A percentile compares a stretch with the other conserved stretches of the same genome.
phyloP scores from a whole-genome alignment of 306 rosid species.

The Rosa multiflora region DNA sequence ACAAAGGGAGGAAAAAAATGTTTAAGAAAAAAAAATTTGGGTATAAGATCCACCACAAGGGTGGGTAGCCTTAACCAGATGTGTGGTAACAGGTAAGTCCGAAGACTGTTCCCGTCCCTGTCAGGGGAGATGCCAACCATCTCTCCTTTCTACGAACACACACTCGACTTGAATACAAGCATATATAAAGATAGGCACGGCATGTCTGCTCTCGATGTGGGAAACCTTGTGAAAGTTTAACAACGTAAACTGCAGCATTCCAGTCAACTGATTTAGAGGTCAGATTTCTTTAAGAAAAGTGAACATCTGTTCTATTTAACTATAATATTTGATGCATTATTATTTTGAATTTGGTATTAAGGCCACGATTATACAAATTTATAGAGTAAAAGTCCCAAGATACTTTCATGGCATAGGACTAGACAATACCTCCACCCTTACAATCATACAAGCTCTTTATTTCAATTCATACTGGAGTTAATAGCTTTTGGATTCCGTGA shows the following conservation, averaged over 20 bases:
- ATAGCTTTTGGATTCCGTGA: too few species aligned
- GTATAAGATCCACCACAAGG: conserved; percentile 32
- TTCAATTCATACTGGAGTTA: too few species aligned
- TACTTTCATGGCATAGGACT: too few species aligned
- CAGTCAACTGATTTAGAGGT: not conserved
- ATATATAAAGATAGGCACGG: not conserved
- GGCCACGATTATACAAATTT: too few species aligned
- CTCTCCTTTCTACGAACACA: conserved; percentile 47
- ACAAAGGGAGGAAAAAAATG: too few species aligned
- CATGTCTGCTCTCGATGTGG: conserved; percentile 18
- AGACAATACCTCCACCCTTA: too few species aligned
- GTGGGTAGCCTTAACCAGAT: conserved; percentile 30
- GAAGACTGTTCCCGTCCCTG: conserved; percentile 34
- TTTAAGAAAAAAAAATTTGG: conserved; percentile 20
- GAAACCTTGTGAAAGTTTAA: not conserved
- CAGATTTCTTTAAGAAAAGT: not conserved
- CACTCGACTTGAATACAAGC: rapidly evolving
- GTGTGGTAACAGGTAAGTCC: conserved; percentile 27
- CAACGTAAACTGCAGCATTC: not conserved
- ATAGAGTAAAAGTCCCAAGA: too few species aligned
- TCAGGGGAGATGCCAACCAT: conserved; percentile 60
- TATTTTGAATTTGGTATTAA: too few species aligned
- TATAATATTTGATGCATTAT: not conserved
- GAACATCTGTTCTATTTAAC: not conserved
- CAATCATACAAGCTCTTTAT: too few species aligned